Conservation (phyloP, 371 early-diverging fungal genomes). For the Rhizoclosmatium hyalinum region DNA sequence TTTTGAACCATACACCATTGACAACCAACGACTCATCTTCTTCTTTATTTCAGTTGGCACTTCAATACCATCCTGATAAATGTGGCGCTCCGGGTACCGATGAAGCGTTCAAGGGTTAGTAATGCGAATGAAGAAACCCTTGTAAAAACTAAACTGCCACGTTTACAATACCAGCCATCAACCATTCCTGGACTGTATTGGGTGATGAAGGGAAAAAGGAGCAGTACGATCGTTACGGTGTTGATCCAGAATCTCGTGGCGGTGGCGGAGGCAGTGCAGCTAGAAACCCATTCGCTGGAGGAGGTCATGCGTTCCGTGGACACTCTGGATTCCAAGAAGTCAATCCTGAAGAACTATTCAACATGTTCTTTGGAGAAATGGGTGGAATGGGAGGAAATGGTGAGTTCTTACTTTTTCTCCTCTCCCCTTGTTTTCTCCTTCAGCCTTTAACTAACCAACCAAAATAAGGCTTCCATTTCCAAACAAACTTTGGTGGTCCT, state of each 20-base stretch:
- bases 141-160: neutral
- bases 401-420: neutral
- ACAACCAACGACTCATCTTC: neutral
- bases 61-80: constrained; percentile 98
- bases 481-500: constrained; percentile 33
- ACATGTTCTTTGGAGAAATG: constrained; percentile 81
- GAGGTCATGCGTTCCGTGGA: constrained; percentile 34
- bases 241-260: constrained; percentile 54
- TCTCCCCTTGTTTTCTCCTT: constrained; percentile 1
- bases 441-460: constrained; percentile 8
- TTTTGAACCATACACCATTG: neutral
- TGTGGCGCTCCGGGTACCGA: constrained; percentile 96
- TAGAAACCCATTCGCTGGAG: constrained; percentile 34
- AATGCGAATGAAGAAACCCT: neutral
- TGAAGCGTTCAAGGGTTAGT: constrained; percentile 91
- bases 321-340: constrained; percentile 66
- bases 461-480: constrained; percentile 28
- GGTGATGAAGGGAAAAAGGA: constrained; percentile 86
- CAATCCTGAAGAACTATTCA: constrained; percentile 94
- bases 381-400: constrained; percentile 24
- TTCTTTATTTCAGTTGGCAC: constrained; percentile 73
- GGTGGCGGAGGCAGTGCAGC: constrained; percentile 40
- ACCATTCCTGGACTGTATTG: constrained; percentile 88
- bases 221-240: constrained; percentile 85
- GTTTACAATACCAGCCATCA: constrained; percentile 61